phyloP scores from a whole-genome alignment of 106 monocot genomes.

The Dendrobium nobile region DNA sequence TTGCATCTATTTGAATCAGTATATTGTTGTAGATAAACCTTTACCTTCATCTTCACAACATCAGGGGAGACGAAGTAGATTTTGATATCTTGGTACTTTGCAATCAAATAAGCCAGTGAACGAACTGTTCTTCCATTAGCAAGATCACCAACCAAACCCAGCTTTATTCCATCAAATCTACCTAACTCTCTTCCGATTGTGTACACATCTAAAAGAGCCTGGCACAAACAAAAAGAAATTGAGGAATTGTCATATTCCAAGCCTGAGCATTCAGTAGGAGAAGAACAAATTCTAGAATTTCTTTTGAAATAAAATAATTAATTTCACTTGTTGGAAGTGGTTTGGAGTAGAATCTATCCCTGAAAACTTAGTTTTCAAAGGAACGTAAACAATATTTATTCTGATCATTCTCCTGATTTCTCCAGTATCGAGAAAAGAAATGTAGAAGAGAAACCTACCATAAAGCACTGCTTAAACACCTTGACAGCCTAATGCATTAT shows the following conservation, averaged over 20 bases:
- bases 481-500: too few species aligned
- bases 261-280: background rate
- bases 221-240: background rate
- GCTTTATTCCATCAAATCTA: slow-evolving; percentile 76
- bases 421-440: too few species aligned
- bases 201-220: slow-evolving; percentile 97
- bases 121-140: slow-evolving; percentile 96
- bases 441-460: background rate
- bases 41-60: slow-evolving; percentile 98
- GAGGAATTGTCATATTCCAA: background rate
- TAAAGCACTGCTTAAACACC: background rate
- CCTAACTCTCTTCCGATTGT: slow-evolving; percentile 96
- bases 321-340: background rate
- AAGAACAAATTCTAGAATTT: background rate
- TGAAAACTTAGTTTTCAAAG: too few species aligned
- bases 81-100: slow-evolving; percentile 72
- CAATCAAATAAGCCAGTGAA: slow-evolving; percentile 84
- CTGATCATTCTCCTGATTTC: too few species aligned
- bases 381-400: too few species aligned
- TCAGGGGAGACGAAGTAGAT: slow-evolving; percentile 95
- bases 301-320: background rate
- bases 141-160: slow-evolving; percentile 94
- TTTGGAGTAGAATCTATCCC: too few species aligned
- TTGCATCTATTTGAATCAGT: background rate
- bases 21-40: background rate